phyloP scores from a whole-genome alignment of 148 eudicot species.

The Cornus florida region DNA sequence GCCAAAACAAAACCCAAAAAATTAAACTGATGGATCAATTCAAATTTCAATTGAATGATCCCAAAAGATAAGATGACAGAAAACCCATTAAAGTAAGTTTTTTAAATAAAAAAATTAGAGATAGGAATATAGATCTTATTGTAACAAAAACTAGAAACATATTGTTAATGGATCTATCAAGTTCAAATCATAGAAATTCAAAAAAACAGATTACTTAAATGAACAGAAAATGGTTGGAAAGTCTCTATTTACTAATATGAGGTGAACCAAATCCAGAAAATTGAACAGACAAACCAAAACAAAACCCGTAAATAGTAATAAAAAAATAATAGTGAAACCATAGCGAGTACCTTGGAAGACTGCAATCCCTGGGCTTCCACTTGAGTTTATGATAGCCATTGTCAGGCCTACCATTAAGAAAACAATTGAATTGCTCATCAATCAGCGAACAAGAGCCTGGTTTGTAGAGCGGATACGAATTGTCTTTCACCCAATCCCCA shows the following conservation, averaged over 20 bases:
- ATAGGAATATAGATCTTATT: background rate
- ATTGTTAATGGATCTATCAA: background rate
- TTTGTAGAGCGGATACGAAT: conserved; percentile 65
- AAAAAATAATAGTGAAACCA: background rate
- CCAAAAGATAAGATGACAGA: background rate
- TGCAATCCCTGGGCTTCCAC: conserved; percentile 71
- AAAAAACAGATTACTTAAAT: background rate
- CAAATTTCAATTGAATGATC: background rate
- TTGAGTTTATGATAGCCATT: conserved; percentile 43
- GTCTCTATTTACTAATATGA: background rate
- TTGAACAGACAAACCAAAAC: background rate
- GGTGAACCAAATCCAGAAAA: background rate
- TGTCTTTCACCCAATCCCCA: conserved; percentile 71
- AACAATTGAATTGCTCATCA: conserved; percentile 75
- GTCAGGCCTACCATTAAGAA: conserved; percentile 76
- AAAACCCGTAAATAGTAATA: background rate
- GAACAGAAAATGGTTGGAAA: background rate
- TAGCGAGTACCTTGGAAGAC: conserved; percentile 61
- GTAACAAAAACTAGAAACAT: background rate
- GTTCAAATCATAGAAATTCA: background rate
- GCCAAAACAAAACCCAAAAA: background rate
- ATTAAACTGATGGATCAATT: background rate
- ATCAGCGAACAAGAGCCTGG: conserved; percentile 68
- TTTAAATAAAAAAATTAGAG: background rate
- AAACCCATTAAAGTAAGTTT: no score